Percentiles rank a stretch among this genome's conserved stretches.
phyloP scores from a whole-genome alignment of 345 rosid species.

The Salix exigua region DNA sequence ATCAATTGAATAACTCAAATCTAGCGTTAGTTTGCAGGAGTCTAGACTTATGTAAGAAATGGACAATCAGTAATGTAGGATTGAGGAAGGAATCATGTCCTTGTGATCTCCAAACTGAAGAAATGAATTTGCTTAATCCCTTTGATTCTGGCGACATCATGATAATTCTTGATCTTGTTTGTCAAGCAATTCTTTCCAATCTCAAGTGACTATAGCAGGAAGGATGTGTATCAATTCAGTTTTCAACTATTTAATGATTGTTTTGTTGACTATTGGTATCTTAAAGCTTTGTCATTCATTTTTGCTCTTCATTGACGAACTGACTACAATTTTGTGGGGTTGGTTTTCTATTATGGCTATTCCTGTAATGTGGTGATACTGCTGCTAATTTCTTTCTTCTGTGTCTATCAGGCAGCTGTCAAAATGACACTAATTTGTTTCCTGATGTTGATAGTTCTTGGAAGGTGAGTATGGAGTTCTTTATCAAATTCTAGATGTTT shows the following conservation, averaged over 20 bases:
- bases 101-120: neutral
- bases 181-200: neutral
- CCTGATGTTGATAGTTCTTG: constrained; percentile 84
- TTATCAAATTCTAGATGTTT: constrained; percentile 1
- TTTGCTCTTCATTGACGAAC: neutral
- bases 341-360: neutral
- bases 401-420: constrained; percentile 54
- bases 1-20: neutral
- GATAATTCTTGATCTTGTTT: neutral
- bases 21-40: neutral
- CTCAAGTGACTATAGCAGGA: neutral
- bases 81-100: neutral
- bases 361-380: constrained; percentile 11
- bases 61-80: neutral
- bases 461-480: constrained; percentile 53
- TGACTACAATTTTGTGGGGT: neutral
- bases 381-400: constrained; percentile 15
- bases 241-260: neutral
- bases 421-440: constrained; percentile 58
- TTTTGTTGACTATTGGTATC: neutral
- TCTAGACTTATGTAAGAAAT: neutral
- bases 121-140: neutral
- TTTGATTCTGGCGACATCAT: neutral
- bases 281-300: neutral
- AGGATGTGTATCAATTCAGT: neutral